Base-by-base conservation (phyloP, 2,329 filamentous ascomycete species). In the Fusarium musae region DNA sequence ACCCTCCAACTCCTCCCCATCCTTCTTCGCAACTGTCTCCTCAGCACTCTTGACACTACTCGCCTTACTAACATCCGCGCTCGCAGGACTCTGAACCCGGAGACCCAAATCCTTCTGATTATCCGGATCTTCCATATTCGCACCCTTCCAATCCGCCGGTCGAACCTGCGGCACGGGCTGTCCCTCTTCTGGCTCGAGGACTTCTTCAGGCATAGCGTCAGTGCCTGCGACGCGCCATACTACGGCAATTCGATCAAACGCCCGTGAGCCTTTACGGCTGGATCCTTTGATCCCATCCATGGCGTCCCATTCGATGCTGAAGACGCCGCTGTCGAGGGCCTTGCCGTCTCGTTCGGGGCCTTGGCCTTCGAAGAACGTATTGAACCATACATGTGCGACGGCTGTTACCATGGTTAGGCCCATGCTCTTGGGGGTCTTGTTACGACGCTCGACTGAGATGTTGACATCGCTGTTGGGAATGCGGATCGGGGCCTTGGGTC, bases 241-340 rank as follows among this genome's bases (percentile, higher is more conserved):
- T 0, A 98, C 93, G 16, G 93, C 91, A 30, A 98, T 85, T 44
- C 89, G 89, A 79, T 99, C 96, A 13, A 97, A 90, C 0, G 93
- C 94, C 47, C 92, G 87, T 2, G 92, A 92, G 0, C 96, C 96
- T 80, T 97, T 97, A 37, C 91, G 88, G 28, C 87, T 90, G 9
- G 93, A 95, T 2, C 96, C 96, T 81, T 98, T 98, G 81, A 99
- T 95, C 6, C 96, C 96, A 76, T 99, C 96, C 90, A 99, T 93
- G 60, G 86, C 85, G 43, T 90, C 88, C 89, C 89, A 90, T 2
- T 87, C 86, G 34, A 90, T 87, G 65, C 84, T 82, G 56, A 90
- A 90, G 6, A 90, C 84, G 16, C 89, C 96, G 15, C 88, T 93
- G 47, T 91, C 87, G 54, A 93, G 87, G 0, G 93, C 86, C 21